Evolutionary conservation across 2,329 filamentous ascomycete genomes (phyloP), one percentile per base, ranked within the genome.

Genomic region (Piedraia hortae): DNA sequence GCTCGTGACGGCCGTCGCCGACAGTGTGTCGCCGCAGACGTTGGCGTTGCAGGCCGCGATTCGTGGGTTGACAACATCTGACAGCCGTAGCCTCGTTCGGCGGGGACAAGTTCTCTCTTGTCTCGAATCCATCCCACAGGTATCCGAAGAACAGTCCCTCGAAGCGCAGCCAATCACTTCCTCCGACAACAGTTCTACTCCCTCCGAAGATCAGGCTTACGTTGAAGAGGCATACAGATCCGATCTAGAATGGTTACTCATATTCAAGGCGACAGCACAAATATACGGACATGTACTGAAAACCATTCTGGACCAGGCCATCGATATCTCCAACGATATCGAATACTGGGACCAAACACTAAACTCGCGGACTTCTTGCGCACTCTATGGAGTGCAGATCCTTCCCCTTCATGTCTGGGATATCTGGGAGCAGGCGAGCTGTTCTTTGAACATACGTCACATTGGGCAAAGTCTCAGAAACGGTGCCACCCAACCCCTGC

Each of bases 281-380:
- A 67, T 71, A 1, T 88, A 90, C 37, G 82, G 82, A 3, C 50
- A 74, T 21, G 58, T 89, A 18, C 51, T 91, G 33, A 66, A 67
- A 33, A 65, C 62, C 0, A 56, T 93, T 3, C 48, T 91, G 6
- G 70, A 82, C 24, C 71, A 85, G 35, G 88, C 78, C 6, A 65
- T 82, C 6, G 69, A 70, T 0, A 47, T 97, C 10, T 73, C 66
- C 34, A 68, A 90, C 31, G 78, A 90, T 34, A 68, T 90, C 12
- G 80, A 71, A 64, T 93, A 93, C 43, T 97, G 85, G 85, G 75
- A 90, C 38, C 72, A 85, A 32, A 60, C 91, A 2, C 49, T 90
- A 14, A 62, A 63, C 6, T 88, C 75, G 1, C 69, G 75, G 33
- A 57, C 63, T 21, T 74, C 70, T 37, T 80, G 73, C 31, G 69